Evolutionary conservation across 371 early-diverging fungal species (phyloP), one percentile per base, ranked within the genome.

Genomic region (Dichotomocladium elegans): DNA sequence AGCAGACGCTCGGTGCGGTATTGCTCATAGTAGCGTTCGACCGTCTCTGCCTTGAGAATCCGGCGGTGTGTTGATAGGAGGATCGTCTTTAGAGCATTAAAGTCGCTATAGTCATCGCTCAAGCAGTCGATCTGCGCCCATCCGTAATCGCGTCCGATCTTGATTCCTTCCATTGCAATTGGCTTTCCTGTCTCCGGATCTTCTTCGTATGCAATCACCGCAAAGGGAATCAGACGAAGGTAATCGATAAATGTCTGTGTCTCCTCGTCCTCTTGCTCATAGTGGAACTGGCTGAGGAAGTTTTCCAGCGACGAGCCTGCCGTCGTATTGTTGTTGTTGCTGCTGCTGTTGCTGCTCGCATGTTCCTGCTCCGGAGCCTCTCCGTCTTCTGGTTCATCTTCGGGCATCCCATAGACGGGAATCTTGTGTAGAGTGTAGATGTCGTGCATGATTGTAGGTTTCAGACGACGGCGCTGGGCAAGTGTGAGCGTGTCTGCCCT

Each of bases 71-170:
- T 82, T 33, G 66, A 72, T 40, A 87, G 55, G 33, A 87, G 56
- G 27, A 80, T 68, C 6, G 68, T 69, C 21, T 84, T 75, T 30
- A 92, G 73, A 28, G 71, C 60, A 3, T 45, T 60, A 60, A 97
- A 89, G 66, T 97, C 95, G 57, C 89, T 89, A 64, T 89, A 86
- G 15, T 85, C 82, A 64, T 89, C 88, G 58, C 85, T 80, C 56
- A 82, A 63, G 57, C 92, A 88, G 65, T 96, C 92, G 29, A 98
- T 90, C 33, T 90, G 70, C 33, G 99, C 99, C 99, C 99, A 99
- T 2, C 95, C 93, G 81, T 96, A 99, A 72, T 93, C 89, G 47
- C 99, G 88, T 48, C 98, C 98, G n/a, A 79, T 63, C 5, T 57
- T 30, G 14, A 66, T 61, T 86, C 89, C 46, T 21, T 79, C 14